Evolutionary conservation across 345 rosid species (phyloP).

Genomic region (Populus tremula): DNA sequence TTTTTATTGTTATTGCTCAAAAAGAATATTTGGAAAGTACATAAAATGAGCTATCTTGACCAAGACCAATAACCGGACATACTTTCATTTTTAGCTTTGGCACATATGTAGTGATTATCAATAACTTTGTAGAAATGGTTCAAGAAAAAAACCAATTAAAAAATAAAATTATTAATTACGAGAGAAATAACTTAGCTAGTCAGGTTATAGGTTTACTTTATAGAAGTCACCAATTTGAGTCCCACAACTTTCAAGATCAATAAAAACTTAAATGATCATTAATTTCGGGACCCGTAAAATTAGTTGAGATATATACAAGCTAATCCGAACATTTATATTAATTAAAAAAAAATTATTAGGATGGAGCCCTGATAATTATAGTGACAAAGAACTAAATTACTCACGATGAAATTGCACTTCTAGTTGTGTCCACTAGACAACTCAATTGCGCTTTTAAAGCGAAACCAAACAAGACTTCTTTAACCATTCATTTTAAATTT

Average conservation of each 20-base stretch:
- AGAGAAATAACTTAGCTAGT: too few species aligned
- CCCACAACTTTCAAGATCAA: too few species aligned
- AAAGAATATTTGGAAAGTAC: not conserved
- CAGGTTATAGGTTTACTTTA: too few species aligned
- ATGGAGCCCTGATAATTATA: not conserved
- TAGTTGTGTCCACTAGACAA: conserved; percentile 9
- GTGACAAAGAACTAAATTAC: not conserved
- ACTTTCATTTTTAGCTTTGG: not conserved
- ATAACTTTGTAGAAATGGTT: not conserved
- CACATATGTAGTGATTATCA: not conserved
- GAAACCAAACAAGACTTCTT: conserved; percentile 15
- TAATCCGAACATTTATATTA: too few species aligned
- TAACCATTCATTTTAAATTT: not conserved
- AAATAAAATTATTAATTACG: too few species aligned
- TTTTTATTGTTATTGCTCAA: not conserved
- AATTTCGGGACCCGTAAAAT: too few species aligned
- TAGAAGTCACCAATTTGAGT: too few species aligned
- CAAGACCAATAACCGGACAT: not conserved
- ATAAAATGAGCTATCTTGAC: not conserved
- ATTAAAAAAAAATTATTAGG: too few species aligned
- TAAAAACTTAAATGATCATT: too few species aligned
- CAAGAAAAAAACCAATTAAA: not conserved
- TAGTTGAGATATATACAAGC: fast-evolving
- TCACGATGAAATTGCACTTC: not conserved
- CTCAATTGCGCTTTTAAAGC: conserved; percentile 24